A percentile compares a stretch with the other conserved stretches of the same genome.
Evolutionary conservation across 2,329 filamentous ascomycete genomes (phyloP).

Genomic region (Cladosporium oxysporum): DNA sequence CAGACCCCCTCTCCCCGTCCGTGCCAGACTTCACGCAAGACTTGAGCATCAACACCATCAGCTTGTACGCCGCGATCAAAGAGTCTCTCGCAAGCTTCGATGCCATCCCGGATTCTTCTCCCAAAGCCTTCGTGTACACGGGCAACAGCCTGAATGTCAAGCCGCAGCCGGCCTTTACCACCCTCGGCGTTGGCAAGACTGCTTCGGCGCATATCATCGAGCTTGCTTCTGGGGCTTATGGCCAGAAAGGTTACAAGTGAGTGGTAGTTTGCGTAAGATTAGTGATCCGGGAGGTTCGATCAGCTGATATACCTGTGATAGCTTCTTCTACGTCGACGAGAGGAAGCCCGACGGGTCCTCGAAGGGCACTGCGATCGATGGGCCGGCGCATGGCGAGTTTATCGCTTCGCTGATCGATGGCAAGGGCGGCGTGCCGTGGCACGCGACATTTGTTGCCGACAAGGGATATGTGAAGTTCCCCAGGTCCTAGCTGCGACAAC

Average conservation of each 20-base stretch:
- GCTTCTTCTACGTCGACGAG: constrained; percentile 57
- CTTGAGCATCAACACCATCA: constrained; percentile 42
- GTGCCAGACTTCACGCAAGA: constrained; percentile 25
- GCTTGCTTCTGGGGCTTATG: constrained; percentile 39
- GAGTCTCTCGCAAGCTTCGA: constrained; percentile 40
- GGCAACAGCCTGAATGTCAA: constrained; percentile 43
- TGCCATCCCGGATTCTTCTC: neutral
- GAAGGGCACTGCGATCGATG: constrained; percentile 20
- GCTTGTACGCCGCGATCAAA: constrained; percentile 44
- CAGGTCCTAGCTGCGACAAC: neutral
- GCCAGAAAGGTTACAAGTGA: constrained; percentile 38
- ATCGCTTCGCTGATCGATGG: constrained; percentile 22
- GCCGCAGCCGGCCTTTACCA: constrained; percentile 32
- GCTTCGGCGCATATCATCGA: constrained; percentile 42
- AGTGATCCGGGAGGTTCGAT: neutral
- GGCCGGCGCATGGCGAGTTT: constrained; percentile 25
- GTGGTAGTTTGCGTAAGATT: constrained; percentile 20
- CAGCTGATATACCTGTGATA: constrained; percentile 28
- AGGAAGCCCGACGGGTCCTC: constrained; percentile 44
- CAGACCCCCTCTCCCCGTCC: constrained; percentile 32
- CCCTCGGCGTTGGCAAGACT: constrained; percentile 44
- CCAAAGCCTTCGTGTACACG: constrained; percentile 45
- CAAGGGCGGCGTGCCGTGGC: constrained; percentile 23
- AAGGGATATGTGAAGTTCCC: constrained; percentile 25
- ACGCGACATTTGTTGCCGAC: constrained; percentile 26